phyloP scores from a whole-genome alignment of 1,139 yeast genomes.

The Candida sojae region DNA sequence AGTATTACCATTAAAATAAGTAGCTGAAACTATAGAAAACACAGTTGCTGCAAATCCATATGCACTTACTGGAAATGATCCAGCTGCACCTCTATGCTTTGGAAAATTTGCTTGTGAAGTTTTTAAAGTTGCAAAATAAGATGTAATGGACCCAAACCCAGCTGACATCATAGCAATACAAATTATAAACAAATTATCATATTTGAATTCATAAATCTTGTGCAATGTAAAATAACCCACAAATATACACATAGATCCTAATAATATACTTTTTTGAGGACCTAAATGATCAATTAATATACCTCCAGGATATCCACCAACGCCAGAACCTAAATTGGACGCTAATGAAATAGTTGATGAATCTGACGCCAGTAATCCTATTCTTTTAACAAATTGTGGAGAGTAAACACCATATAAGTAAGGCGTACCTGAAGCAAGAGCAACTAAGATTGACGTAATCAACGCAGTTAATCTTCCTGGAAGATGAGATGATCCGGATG shows the following conservation, averaged over 20 bases:
- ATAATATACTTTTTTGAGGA: slow-evolving; percentile 50
- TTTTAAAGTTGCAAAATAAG: slow-evolving; percentile 67
- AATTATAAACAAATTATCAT: slow-evolving; percentile 26
- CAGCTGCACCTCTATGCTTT: slow-evolving; percentile 67
- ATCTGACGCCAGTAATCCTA: slow-evolving; percentile 58
- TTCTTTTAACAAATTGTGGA: slow-evolving; percentile 62
- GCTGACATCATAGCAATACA: slow-evolving; percentile 46
- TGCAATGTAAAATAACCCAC: slow-evolving; percentile 40
- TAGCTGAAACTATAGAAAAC: slow-evolving; percentile 47
- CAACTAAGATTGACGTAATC: slow-evolving; percentile 29
- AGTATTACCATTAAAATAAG: slow-evolving; percentile 44
- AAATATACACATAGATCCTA: slow-evolving; percentile 56
- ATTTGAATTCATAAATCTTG: slow-evolving; percentile 27
- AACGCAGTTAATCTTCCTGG: slow-evolving; percentile 18
- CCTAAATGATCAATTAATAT: slow-evolving; percentile 62
- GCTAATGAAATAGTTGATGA: slow-evolving; percentile 67
- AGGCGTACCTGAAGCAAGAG: slow-evolving; percentile 64
- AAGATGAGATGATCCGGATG: slow-evolving; percentile 6
- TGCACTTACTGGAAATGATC: slow-evolving; percentile 60
- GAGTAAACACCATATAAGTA: slow-evolving; percentile 72
- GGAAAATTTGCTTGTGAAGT: slow-evolving; percentile 74
- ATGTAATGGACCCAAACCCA: slow-evolving; percentile 67
- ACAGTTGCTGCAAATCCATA: slow-evolving; percentile 54
- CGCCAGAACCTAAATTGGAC: slow-evolving; percentile 61
- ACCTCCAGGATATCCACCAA: slow-evolving; percentile 74